Evolutionary conservation across 1,284 basidiomycete genomes (phyloP).

Genomic region (Ustilago nuda): DNA sequence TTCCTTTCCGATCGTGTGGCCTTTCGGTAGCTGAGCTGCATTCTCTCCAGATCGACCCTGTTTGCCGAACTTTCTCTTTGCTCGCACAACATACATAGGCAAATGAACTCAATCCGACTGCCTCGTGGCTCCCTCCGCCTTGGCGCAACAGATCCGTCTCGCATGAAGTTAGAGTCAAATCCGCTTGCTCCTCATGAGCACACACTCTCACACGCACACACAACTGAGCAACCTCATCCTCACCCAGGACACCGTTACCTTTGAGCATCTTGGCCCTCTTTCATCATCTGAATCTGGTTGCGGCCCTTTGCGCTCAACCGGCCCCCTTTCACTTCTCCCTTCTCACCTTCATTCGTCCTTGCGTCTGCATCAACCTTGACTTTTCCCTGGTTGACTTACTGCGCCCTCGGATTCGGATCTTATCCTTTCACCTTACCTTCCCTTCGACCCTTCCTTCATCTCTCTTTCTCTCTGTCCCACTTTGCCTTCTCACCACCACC

Average conservation of each 20-base stretch:
- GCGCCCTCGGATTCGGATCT: neutral
- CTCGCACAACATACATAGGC: neutral
- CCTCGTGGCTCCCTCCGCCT: constrained; percentile 26
- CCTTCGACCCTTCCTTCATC: constrained; percentile 1
- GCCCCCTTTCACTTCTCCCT: constrained; percentile 15
- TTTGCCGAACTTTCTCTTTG: constrained; percentile 18
- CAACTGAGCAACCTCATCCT: neutral
- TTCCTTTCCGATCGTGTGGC: constrained; percentile 3
- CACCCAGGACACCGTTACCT: neutral
- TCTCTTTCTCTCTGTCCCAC: neutral
- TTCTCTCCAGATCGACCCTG: constrained; percentile 9
- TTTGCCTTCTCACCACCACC: constrained; percentile 11
- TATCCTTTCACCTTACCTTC: neutral
- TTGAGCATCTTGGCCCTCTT: constrained; percentile 17
- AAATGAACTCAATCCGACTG: constrained; percentile 17
- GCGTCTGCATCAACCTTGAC: neutral
- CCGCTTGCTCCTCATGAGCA: neutral
- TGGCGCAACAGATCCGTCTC: constrained; percentile 11
- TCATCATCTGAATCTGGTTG: constrained; percentile 17
- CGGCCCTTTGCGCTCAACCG: constrained; percentile 31
- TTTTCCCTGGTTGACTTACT: constrained; percentile 3
- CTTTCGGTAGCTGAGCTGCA: constrained; percentile 11
- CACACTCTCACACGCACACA: neutral
- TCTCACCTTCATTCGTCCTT: neutral
- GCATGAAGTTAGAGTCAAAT: constrained; percentile 25